Percentiles rank a stretch among this genome's conserved stretches.
phyloP scores from a whole-genome alignment of 345 rosid species.

The Noccaea caerulescens region DNA sequence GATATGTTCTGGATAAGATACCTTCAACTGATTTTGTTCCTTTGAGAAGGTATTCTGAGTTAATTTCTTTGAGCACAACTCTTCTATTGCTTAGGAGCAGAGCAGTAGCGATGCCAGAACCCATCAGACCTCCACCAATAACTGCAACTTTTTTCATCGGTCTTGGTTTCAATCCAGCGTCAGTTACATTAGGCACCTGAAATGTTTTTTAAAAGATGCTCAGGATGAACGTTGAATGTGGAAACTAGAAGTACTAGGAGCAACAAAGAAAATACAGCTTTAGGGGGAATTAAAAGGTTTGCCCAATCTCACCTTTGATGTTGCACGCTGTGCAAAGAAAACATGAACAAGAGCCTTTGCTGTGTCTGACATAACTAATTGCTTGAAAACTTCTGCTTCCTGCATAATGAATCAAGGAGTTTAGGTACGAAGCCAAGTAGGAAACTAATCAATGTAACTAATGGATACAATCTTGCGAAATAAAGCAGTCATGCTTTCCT shows the following conservation, averaged over 20 bases:
- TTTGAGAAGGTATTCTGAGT: conserved; percentile 77
- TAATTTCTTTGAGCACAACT: conserved; percentile 90
- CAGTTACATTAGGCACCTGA: conserved; percentile 93
- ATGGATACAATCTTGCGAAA: neutral
- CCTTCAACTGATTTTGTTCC: conserved; percentile 84
- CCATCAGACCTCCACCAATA: conserved; percentile 99
- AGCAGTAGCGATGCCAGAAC: conserved; percentile 94
- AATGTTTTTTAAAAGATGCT: conserved; percentile 25
- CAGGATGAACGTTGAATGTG: conserved; percentile 19
- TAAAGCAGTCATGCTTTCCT: neutral
- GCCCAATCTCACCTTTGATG: conserved; percentile 65
- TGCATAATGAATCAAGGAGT: conserved; percentile 47
- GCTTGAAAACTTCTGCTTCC: conserved; percentile 84
- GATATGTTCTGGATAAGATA: conserved; percentile 33
- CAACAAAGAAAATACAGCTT: conserved; percentile 4
- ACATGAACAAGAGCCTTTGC: conserved; percentile 85
- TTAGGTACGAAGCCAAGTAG: conserved; percentile 1
- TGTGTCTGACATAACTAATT: conserved; percentile 72
- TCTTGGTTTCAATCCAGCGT: conserved; percentile 83
- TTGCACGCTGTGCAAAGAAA: conserved; percentile 85
- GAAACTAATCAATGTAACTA: neutral
- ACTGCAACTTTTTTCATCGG: conserved; percentile 81
- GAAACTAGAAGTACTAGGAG: conserved; percentile 15
- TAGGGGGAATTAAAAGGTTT: neutral
- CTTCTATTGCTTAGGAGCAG: conserved; percentile 63